Base-by-base conservation (phyloP, 306 rosid genomes). In the Macrotyloma uniflorum region DNA sequence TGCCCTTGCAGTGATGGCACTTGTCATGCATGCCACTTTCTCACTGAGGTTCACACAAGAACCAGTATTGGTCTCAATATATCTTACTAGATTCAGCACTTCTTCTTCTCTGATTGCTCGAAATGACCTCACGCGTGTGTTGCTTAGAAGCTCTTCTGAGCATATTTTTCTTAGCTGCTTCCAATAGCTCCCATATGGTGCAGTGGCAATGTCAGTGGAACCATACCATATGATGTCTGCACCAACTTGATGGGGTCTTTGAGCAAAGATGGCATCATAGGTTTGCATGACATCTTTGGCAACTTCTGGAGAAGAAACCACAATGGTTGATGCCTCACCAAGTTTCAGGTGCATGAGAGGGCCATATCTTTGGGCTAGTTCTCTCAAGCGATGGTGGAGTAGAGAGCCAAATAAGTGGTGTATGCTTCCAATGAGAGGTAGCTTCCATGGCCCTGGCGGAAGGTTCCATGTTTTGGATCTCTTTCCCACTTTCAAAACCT, bases 231-330 rank as follows among this genome's bases (percentile, higher is more conserved):
- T 42, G 20, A 67, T 67, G 0, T 67, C 71, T 12, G 72, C 72
- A 5, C 36, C 72, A 40, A 67, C 18, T 40, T 11, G 35, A 14
- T 42, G 30, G 1, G 75, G 58, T 26, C 75, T 67, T 26, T 67
- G 23, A 6, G 84, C 74, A 10, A 83, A 80, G 16, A 18, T 45
- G 2, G 8, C 4, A 49, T 70, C 90, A 30, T 67, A 62, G 3
- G 77, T 81, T 36, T 74, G 79, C 58, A 87, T 1, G 16, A 87
- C 78, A 20, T 81, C 80, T 18, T 62, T 64, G 8, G 86, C 87
- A 2, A 43, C 9, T 66, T 84, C 66, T n/a, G 84, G 75, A 8
- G 90, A 84, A 13, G 87, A 84, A n/a, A 81, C 46, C 43, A 81
- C 50, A 2, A 77, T 4, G 22, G 36, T 16, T 33, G 80, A 73